These are phyloP conservation scores for Saposhnikovia divaricata DNA, from an alignment of 129 eudicot species.

Conservation along the genomic window DNA sequence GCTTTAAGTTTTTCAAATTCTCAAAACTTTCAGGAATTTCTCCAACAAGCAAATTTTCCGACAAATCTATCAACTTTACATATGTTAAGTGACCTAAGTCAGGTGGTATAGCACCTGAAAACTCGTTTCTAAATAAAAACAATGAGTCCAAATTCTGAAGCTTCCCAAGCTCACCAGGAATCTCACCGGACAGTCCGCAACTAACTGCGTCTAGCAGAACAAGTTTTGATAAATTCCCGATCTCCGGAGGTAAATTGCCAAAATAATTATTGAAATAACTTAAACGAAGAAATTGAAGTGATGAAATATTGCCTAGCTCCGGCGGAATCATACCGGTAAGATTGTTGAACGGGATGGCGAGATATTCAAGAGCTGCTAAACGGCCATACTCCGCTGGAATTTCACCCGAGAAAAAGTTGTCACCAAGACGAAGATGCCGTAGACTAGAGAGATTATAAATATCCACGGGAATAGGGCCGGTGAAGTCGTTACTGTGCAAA, in stretches of 20 bases:
- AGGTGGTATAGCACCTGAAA: conserved; percentile 34
- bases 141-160: conserved; percentile 47
- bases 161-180: conserved; percentile 32
- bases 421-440: conserved; percentile 73
- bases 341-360: conserved; percentile 78
- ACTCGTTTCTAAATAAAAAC: conserved; percentile 35
- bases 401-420: conserved; percentile 58
- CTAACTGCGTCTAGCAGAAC: conserved; percentile 64
- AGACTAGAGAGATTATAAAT: conserved; percentile 37
- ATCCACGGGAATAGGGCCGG: conserved; percentile 47
- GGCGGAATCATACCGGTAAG: conserved; percentile 64
- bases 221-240: conserved; percentile 52
- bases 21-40: conserved; percentile 37
- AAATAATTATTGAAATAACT: conserved; percentile 63
- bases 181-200: conserved; percentile 55
- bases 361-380: conserved; percentile 45
- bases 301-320: conserved; percentile 63
- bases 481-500: conserved; percentile 61
- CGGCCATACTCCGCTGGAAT: conserved; percentile 67
- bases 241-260: conserved; percentile 67
- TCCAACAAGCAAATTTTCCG: conserved; percentile 52
- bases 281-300: conserved; percentile 46
- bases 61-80: conserved; percentile 57
- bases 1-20: conserved; percentile 28
- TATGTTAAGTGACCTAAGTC: conserved; percentile 40